phyloP scores from a whole-genome alignment of 2,329 filamentous ascomycete genomes.

The Neopestalotiopsis clavispora region DNA sequence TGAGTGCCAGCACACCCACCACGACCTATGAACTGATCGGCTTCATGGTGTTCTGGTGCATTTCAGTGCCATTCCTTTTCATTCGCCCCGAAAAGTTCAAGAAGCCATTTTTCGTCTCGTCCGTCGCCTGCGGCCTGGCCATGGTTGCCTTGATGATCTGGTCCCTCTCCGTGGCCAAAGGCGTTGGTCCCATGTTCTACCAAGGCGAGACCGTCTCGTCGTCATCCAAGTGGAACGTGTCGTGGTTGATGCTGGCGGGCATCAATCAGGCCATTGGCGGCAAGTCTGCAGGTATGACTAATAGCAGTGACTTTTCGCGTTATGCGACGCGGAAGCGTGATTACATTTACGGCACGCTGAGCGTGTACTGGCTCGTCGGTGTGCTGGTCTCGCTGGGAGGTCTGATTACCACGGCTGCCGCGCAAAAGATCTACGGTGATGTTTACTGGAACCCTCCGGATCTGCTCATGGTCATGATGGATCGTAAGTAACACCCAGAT shows the following conservation, averaged over 20 bases:
- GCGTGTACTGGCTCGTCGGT: constrained; percentile 44
- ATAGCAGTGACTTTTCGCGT: constrained; percentile 45
- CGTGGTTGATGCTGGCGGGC: constrained; percentile 49
- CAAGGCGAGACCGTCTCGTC: constrained; percentile 38
- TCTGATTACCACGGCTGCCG: constrained; percentile 46
- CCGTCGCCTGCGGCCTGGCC: constrained; percentile 45
- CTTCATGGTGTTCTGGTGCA: constrained; percentile 54
- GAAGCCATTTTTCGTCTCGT: constrained; percentile 47
- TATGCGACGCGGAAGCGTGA: constrained; percentile 39
- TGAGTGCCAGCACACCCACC: constrained; percentile 41
- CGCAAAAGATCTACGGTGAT: constrained; percentile 48
- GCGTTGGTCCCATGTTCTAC: constrained; percentile 48
- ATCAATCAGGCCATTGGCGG: constrained; percentile 46
- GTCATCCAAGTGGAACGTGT: constrained; percentile 38
- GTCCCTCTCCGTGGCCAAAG: constrained; percentile 46
- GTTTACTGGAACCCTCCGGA: constrained; percentile 53
- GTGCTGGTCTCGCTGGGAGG: constrained; percentile 47
- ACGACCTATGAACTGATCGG: constrained; percentile 49
- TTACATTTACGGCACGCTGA: constrained; percentile 42
- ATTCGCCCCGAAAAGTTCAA: constrained; percentile 53
- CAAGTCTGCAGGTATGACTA: constrained; percentile 38
- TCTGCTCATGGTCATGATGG: constrained; percentile 49
- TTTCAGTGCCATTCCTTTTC: constrained; percentile 52
- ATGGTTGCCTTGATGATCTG: constrained; percentile 54
- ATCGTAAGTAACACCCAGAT: constrained; percentile 21